Base-by-base conservation (phyloP, 2,329 filamentous ascomycete species). In the Colletotrichum coccodes region DNA sequence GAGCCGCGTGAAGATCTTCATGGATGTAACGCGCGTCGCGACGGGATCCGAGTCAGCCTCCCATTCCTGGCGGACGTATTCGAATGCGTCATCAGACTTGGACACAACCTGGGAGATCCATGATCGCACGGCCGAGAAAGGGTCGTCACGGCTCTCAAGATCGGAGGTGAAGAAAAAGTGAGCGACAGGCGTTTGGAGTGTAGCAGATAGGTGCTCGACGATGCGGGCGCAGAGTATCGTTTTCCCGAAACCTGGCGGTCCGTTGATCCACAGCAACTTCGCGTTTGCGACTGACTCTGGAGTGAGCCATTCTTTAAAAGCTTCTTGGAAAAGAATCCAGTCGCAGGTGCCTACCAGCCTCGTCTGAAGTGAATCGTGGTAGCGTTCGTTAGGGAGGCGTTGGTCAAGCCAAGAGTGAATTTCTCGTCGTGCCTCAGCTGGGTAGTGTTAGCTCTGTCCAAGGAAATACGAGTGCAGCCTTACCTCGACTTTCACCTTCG, bases 161-260 rank as follows among this genome's bases (percentile, higher is more conserved):
- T 76, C 73, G 0, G 76, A 76, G 0, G 77, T 77, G 23, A 79
- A 75, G 53, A 81, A 81, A 67, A 78, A 81, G 54, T 78, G 71
- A 0, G 72, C 74, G 0, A 78, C 46, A 0, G 73, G 72, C 0
- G 53, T 52, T 0, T 64, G 6, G 0, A 65, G 44, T 0, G 23
- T 53, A 0, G 46, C 9, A 0, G 57, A 52, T 0, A 80, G 21
- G 40, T 77, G 50, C 12, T 79, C 49, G 1, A 78, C 60, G 0
- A 81, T 47, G 9, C 68, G 71, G 1, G 79, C 73, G 59, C 76
- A 76, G 0, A 80, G 68, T 1, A 80, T 50, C 0, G 79, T 81
- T 64, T 81, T 81, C 1, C 78, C 78, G n/a, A 76, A 79, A 0
- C 78, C 76, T 34, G 75, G 62, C 42, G 72, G 73, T 2, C 76